Evolutionary conservation across 768 basidiomycete species (phyloP).

Genomic region (Boletus huronensis): DNA sequence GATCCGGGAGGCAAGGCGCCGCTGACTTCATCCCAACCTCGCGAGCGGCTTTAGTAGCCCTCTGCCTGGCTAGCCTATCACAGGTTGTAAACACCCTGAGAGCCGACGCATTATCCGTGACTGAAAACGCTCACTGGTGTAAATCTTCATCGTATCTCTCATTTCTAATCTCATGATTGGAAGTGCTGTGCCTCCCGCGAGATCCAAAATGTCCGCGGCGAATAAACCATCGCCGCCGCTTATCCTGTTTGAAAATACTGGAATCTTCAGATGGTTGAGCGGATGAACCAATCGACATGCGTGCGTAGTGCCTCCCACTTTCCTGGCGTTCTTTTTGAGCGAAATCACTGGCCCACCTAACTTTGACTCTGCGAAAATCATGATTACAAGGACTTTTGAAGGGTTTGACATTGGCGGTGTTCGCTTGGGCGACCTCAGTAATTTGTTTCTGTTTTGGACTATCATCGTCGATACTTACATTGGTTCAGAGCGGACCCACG

Average conservation of each 20-base stretch:
- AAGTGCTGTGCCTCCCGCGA: background rate
- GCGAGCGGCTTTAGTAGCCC: slow-evolving; percentile 14
- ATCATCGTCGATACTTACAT: slow-evolving; percentile 9
- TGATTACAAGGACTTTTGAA: slow-evolving; percentile 1
- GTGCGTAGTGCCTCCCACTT: slow-evolving; percentile 8
- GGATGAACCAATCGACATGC: slow-evolving; percentile 21
- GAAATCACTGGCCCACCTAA: slow-evolving; percentile 4
- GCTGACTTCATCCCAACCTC: slow-evolving; percentile 15
- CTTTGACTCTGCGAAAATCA: background rate
- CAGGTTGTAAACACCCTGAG: slow-evolving; percentile 1
- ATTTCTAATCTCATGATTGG: background rate
- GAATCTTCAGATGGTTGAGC: background rate
- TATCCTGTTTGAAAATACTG: background rate
- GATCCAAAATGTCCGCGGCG: slow-evolving; percentile 9
- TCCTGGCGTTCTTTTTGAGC: slow-evolving; percentile 4
- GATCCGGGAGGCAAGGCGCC: background rate
- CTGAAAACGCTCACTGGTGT: slow-evolving; percentile 3
- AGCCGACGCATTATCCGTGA: background rate
- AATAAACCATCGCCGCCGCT: slow-evolving; percentile 15
- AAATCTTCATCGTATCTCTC: slow-evolving; percentile 2
- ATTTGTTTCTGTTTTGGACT: background rate
- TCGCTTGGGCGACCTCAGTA: slow-evolving; percentile 12
- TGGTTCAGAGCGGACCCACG: slow-evolving; percentile 1
- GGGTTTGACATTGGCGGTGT: background rate
- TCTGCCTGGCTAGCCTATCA: slow-evolving; percentile 8